Conservation (phyloP, 1,284 basidiomycete genomes). For the Marasmius sp. region DNA sequence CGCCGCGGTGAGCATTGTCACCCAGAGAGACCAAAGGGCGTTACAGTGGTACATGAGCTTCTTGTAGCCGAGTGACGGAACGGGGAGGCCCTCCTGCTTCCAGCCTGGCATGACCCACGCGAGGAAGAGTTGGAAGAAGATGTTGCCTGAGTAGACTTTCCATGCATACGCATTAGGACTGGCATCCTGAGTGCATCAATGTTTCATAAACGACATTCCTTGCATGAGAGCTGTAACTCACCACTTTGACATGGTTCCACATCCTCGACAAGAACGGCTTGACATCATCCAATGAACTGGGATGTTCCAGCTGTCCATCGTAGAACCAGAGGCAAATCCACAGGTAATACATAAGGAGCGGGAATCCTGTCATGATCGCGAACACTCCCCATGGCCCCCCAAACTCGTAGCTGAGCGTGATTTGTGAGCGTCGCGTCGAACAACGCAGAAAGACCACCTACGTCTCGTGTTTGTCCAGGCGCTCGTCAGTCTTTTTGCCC, state of each 20-base stretch:
- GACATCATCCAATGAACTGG: slow-evolving; percentile 72
- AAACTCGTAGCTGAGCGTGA: slow-evolving; percentile 79
- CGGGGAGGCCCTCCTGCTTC: slow-evolving; percentile 90
- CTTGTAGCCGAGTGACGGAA: slow-evolving; percentile 90
- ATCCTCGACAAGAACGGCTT: slow-evolving; percentile 80
- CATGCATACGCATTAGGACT: slow-evolving; percentile 87
- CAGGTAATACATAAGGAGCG: slow-evolving; percentile 94
- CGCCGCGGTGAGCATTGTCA: slow-evolving; percentile 78
- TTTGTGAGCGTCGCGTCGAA: slow-evolving; percentile 12
- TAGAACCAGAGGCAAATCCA: slow-evolving; percentile 99
- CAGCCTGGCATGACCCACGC: slow-evolving; percentile 92
- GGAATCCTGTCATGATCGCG: slow-evolving; percentile 95
- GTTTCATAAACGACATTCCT: neutral
- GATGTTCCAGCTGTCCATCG: slow-evolving; percentile 83
- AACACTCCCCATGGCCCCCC: slow-evolving; percentile 91
- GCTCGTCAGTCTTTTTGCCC: slow-evolving; percentile 68
- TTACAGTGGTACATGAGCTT: slow-evolving; percentile 97
- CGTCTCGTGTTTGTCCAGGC: slow-evolving; percentile 76
- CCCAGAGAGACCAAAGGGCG: slow-evolving; percentile 86
- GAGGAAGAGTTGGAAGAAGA: slow-evolving; percentile 87
- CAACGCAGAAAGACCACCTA: slow-evolving; percentile 33
- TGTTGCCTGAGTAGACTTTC: slow-evolving; percentile 88
- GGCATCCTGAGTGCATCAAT: slow-evolving; percentile 65
- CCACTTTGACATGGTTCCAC: slow-evolving; percentile 81
- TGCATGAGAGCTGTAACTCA: slow-evolving; percentile 36